Evolutionary conservation across 148 eudicot species (phyloP), one percentile per base, ranked within the genome.

Genomic region (Dianthus caryophyllus): DNA sequence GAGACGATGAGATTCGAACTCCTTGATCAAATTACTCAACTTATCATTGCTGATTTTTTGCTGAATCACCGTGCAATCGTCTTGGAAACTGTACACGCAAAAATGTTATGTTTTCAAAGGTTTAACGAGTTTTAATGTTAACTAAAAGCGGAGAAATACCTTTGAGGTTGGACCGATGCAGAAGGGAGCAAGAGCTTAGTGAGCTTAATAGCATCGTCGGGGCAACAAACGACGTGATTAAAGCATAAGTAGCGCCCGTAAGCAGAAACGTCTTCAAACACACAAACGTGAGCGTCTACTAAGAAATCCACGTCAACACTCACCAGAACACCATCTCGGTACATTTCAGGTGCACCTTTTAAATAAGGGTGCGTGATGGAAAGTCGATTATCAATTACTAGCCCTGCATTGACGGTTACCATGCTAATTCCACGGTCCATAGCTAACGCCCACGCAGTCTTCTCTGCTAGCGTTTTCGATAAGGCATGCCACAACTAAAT

Each of bases 301-400:
- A 84, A 71, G 67, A 76, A 81, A 1, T 81, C 39, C 16, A 86
- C 63, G 78, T 84, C 85, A 10, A 81, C 88, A 11, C 84, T 73
- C 14, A 78, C 89, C 0, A 88, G 56, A 2, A 84, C 85, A 2
- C 96, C 96, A 20, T 82, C 82, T 66, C 78, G 79, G 50, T 82
- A 86, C 96, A 88, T 88, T 75, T 88, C 87, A 44, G 86, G 91
- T 20, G 91, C 93, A 64, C 96, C 96, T 79, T 78, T 84, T 17
- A 89, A 68, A 6, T 84, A 83, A 6, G 92, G 86, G 61, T 80
- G 76, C 0, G 65, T 74, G 16, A 81, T 72, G 0, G 87, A 69
- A 14, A 87, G 68, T 52, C 77, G 76, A 1, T 81, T 77, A 2
- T 71, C 81, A 56, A 87, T 22, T 6, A 77, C 51, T 18, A 89